Conservation (phyloP, 768 basidiomycete genomes). For the Holtermanniella nyarrowii region DNA sequence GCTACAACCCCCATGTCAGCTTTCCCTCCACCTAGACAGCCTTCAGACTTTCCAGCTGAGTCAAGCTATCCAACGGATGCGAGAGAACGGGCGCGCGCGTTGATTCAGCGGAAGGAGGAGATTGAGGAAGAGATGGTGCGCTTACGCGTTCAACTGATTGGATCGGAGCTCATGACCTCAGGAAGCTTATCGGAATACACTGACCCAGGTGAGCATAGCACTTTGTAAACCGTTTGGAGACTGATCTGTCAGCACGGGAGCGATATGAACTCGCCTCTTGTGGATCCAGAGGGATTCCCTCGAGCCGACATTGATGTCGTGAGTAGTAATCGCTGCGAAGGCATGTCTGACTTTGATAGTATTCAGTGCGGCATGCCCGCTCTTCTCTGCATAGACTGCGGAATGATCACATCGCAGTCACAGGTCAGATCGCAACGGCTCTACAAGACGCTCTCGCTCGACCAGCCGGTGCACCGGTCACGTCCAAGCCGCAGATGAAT, state of each 20-base stretch:
- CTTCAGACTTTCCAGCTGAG: no score
- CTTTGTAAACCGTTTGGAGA: constrained; percentile 35
- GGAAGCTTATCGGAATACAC: not conserved
- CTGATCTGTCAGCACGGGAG: not conserved
- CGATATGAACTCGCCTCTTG: constrained; percentile 51
- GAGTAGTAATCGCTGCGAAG: constrained; percentile 29
- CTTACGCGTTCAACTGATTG: not conserved
- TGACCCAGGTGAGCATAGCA: not conserved
- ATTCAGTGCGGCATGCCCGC: constrained; percentile 44
- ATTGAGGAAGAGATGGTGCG: constrained; percentile 63
- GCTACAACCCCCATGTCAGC: no score
- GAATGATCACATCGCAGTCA: constrained; percentile 62
- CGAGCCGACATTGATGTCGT: constrained; percentile 69
- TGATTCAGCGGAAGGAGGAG: constrained; percentile 59
- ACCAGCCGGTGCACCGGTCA: constrained; percentile 17
- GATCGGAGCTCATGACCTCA: not conserved
- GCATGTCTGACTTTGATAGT: constrained; percentile 10
- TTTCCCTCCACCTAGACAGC: no score
- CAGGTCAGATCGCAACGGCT: constrained; percentile 56
- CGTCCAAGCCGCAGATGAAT: constrained; percentile 7
- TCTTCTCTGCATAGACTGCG: constrained; percentile 66
- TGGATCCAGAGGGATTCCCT: constrained; percentile 83
- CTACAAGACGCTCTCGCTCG: constrained; percentile 57
- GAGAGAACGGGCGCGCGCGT: constrained; percentile 46
- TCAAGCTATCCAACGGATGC: no score